Conservation (phyloP, 495 filamentous ascomycete genomes). For the Ramalina intermedia region DNA sequence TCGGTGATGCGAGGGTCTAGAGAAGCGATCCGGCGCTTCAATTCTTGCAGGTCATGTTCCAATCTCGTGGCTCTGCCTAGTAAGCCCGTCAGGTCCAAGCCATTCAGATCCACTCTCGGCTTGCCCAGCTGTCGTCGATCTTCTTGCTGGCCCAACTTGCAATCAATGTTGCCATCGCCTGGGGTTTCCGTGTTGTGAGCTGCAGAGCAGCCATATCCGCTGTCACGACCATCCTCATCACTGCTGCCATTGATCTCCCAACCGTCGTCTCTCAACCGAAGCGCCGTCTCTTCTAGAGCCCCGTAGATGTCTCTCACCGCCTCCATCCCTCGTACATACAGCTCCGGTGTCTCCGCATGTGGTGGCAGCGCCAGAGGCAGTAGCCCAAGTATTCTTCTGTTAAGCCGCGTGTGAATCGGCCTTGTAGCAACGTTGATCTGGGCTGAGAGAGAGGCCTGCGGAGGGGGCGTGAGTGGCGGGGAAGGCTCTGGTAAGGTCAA, state of each 20-base stretch:
- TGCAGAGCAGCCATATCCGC: slow-evolving; percentile 3
- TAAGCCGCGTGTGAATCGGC: slow-evolving; percentile 28
- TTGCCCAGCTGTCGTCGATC: background rate
- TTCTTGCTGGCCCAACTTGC: slow-evolving; percentile 5
- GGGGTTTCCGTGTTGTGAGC: slow-evolving; percentile 6
- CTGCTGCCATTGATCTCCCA: background rate
- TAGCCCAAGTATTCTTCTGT: slow-evolving; percentile 29
- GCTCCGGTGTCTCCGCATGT: slow-evolving; percentile 16
- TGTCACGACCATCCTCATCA: background rate
- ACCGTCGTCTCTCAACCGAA: background rate
- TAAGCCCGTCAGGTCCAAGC: too few species aligned
- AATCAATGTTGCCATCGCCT: slow-evolving; percentile 6
- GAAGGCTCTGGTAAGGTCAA: too few species aligned
- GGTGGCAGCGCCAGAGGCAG: slow-evolving; percentile 33
- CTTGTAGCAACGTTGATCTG: slow-evolving; percentile 15
- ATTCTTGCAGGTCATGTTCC: too few species aligned
- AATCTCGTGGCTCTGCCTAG: too few species aligned
- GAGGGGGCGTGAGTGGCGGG: background rate
- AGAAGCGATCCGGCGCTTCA: too few species aligned
- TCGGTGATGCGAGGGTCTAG: too few species aligned
- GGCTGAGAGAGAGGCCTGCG: background rate
- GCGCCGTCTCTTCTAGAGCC: slow-evolving; percentile 24
- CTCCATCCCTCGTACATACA: slow-evolving; percentile 28
- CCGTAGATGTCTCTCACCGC: slow-evolving; percentile 31
- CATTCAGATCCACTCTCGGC: background rate